Base-by-base conservation (phyloP, 2,329 filamentous ascomycete genomes). In the Aspergillus amoenus region DNA sequence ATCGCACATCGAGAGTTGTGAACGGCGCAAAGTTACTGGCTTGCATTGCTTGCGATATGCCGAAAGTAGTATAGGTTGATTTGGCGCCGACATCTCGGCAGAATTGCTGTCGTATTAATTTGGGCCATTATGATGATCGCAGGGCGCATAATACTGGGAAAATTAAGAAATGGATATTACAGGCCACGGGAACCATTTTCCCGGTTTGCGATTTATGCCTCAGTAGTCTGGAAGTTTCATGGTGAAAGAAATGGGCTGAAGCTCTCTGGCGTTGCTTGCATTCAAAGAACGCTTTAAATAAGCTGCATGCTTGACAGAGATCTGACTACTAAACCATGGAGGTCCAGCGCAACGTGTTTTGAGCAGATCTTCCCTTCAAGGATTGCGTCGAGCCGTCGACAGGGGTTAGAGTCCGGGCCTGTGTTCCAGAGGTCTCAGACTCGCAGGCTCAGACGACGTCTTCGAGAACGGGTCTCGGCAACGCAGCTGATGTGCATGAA, bases 401-500 rank as follows among this genome's bases (percentile, higher is more conserved):
- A 5, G 15, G 30, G 41, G 24, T n/a, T 44, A 17, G 49, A n/a
- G 17, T 40, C n/a, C n/a, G 30, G 22, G n/a, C 37, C n/a, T 39
- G 55, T 39, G 45, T 50, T 22, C 27, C 27, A 30, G 9, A 30
- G 27, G 27, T 30, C 27, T 11, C 27, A 30, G 27, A 30, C 27
- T 30, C 27, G 27, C 27, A 30, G 27, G 27, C 9, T 55, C 42
- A 42, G 56, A 27, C 47, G 30, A 21, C 30, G 8, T 45, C 34
- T 52, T 54, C 34, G 54, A 55, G 43, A 55, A 54, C 51, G 49
- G 45, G 56, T 52, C 21, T 49, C 42, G 15, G 53, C 53, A 49
- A 57, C 45, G 11, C 27, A 30, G 40, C 24, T 64, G 59, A 60
- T 60, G 52, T 64, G 62, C 62, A 63, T 62, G 49, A 53, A 43